Conservation (phyloP, 2,329 filamentous ascomycete species). For the Arthrobotrys entomopaga region DNA sequence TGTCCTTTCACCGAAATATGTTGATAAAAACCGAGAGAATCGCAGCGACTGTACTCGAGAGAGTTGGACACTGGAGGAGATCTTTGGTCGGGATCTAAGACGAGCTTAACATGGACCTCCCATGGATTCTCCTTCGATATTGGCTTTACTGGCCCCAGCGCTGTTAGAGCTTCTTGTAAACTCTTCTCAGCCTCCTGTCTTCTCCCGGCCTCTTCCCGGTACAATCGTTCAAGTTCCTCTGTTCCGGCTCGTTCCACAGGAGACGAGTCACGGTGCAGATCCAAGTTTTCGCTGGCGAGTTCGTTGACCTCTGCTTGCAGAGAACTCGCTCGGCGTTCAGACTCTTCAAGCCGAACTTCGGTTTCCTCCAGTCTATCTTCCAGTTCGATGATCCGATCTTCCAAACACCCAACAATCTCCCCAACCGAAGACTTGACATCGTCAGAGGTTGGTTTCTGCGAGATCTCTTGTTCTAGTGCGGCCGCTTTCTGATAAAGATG, state of each 20-base stretch:
- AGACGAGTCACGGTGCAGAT: slow-evolving; percentile 29
- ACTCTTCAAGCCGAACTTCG: slow-evolving; percentile 51
- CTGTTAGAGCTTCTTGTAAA: slow-evolving; percentile 37
- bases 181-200: slow-evolving; percentile 36
- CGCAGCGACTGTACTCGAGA: slow-evolving; percentile 37
- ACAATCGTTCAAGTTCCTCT: slow-evolving; percentile 28
- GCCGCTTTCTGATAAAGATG: slow-evolving; percentile 55
- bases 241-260: slow-evolving; percentile 27
- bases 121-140: slow-evolving; percentile 53
- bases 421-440: slow-evolving; percentile 41
- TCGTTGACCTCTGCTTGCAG: slow-evolving; percentile 52
- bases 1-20: slow-evolving; percentile 35
- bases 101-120: slow-evolving; percentile 49
- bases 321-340: slow-evolving; percentile 31
- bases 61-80: slow-evolving; percentile 25
- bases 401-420: slow-evolving; percentile 31
- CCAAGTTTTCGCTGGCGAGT: slow-evolving; percentile 40
- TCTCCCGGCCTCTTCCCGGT: slow-evolving; percentile 34
- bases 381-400: slow-evolving; percentile 40
- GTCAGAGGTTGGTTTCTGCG: slow-evolving; percentile 40
- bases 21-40: slow-evolving; percentile 46
- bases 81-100: slow-evolving; percentile 47
- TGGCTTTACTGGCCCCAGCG: slow-evolving; percentile 24
- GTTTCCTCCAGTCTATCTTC: slow-evolving; percentile 44
- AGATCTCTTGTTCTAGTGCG: slow-evolving; percentile 50